Conservation (phyloP, 2,329 filamentous ascomycete genomes). For the Sporothrix curviconia region DNA sequence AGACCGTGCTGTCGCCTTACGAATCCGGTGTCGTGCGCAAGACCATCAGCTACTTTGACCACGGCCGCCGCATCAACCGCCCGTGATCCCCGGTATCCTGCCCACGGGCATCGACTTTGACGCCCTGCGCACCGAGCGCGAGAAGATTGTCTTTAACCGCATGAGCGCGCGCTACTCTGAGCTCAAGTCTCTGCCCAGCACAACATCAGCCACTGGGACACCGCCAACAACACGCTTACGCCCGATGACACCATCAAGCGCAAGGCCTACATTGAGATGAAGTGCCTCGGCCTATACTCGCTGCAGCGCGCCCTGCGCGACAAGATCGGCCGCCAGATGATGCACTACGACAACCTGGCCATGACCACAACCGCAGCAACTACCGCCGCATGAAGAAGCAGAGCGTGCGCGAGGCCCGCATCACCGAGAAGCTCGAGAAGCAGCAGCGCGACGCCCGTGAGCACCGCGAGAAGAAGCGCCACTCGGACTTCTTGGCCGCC, state of each 20-base stretch:
- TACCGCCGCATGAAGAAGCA: slow-evolving; percentile 98
- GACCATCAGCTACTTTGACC: slow-evolving; percentile 71
- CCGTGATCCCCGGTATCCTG: slow-evolving; percentile 80
- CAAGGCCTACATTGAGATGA: slow-evolving; percentile 91
- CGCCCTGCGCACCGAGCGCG: slow-evolving; percentile 76
- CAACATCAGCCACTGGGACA: slow-evolving; percentile 86
- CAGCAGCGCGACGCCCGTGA: slow-evolving; percentile 95
- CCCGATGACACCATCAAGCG: slow-evolving; percentile 78
- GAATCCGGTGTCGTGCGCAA: slow-evolving; percentile 45
- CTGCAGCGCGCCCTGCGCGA: slow-evolving; percentile 84
- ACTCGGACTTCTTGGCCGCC: slow-evolving; percentile 82
- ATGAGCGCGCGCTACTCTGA: slow-evolving; percentile 80
- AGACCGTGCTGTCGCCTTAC: slow-evolving; percentile 70
- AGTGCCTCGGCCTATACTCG: slow-evolving; percentile 77
- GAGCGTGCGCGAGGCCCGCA: slow-evolving; percentile 85
- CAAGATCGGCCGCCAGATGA: slow-evolving; percentile 83
- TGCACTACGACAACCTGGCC: slow-evolving; percentile 89
- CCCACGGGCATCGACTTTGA: slow-evolving; percentile 84
- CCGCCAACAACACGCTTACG: slow-evolving; percentile 58
- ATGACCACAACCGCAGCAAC: slow-evolving; percentile 92
- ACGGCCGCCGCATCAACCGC: slow-evolving; percentile 68
- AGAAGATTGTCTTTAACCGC: slow-evolving; percentile 82
- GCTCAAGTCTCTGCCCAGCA: slow-evolving; percentile 72
- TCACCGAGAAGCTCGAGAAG: slow-evolving; percentile 98
- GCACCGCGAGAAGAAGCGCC: slow-evolving; percentile 95